Evolutionary conservation across 768 basidiomycete genomes (phyloP), one percentile per base, ranked within the genome.

Genomic region (button mushroom (Agaricus bisporus)): DNA sequence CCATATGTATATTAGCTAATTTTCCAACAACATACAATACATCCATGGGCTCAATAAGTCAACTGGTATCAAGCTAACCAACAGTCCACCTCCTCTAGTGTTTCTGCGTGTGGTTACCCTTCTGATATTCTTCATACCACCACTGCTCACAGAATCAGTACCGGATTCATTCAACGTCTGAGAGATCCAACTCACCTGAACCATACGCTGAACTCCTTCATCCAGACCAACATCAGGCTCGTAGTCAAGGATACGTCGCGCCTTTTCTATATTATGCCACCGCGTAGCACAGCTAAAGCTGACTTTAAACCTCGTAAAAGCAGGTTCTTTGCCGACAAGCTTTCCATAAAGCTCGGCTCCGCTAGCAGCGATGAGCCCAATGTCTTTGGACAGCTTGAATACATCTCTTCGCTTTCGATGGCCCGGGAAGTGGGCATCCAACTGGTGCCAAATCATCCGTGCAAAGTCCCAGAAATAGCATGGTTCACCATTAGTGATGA

Each of bases 401-500:
- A 67, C 43, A 29, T 60, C 58, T 35, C 66, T 68, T 4, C 64
- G 63, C 56, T 69, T 71, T 54, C 79, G 77, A 58, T 73, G 73
- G 5, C 79, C 81, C 14, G 82, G 76, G 63, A 84, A 83, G 47
- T 77, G 71, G 45, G 74, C 72, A 64, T 83, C 82, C 51, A 89
- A 76, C 18, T 77, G 74, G 26, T 76, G 70, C 92, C 91, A 98
- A n/a, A 97, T 70, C 2, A 79, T 69, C 5, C 91, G 80, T 28
- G 85, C 77, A 63, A 95, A 85, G 70, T 97, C 94, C 95, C 95
- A 99, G 74, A 98, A 98, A 69, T 91, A 91, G 52, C 85, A 78
- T 2, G 95, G 95, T 65, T 98, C 95, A 57, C 94, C 93, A 64
- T 98, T 98, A 53, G 94, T 95, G 70, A 99, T 90, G 77, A 93